phyloP scores from a whole-genome alignment of 1,139 yeast species.

The Dujonia santamariae region DNA sequence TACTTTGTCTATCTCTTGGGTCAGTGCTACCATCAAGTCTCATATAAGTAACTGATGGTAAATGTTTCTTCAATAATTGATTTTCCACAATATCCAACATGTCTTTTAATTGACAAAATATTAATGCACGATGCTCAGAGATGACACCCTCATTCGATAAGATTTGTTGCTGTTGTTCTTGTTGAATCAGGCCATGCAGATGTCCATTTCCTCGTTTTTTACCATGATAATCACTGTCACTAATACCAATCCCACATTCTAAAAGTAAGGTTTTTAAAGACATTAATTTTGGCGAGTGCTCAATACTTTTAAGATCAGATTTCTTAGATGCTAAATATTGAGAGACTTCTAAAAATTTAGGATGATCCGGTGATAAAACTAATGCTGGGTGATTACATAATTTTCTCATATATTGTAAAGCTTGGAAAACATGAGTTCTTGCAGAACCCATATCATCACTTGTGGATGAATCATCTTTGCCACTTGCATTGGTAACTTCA shows the following conservation, averaged over 20 bases:
- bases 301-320: conserved; percentile 64
- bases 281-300: conserved; percentile 85
- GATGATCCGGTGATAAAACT: conserved; percentile 83
- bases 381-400: conserved; percentile 95
- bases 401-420: conserved; percentile 95
- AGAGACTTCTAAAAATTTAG: conserved; percentile 68
- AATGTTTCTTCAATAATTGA: conserved; percentile 73
- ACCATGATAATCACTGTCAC: conserved; percentile 43
- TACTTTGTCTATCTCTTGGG: conserved; percentile 86
- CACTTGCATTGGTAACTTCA: conserved; percentile 43
- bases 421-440: conserved; percentile 95
- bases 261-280: conserved; percentile 78
- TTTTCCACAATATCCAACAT: conserved; percentile 97
- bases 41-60: conserved; percentile 94
- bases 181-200: conserved; percentile 1
- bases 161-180: conserved; percentile 27
- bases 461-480: conserved; percentile 24
- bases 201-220: conserved; percentile 18
- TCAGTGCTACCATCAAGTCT: conserved; percentile 94
- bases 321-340: conserved; percentile 57
- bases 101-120: conserved; percentile 95
- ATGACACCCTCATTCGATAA: conserved; percentile 68
- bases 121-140: conserved; percentile 91
- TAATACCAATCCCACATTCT: conserved; percentile 92
- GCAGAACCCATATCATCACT: conserved; percentile 23